Evolutionary conservation across 148 eudicot genomes (phyloP).

Genomic region (Spergularia bocconei): DNA sequence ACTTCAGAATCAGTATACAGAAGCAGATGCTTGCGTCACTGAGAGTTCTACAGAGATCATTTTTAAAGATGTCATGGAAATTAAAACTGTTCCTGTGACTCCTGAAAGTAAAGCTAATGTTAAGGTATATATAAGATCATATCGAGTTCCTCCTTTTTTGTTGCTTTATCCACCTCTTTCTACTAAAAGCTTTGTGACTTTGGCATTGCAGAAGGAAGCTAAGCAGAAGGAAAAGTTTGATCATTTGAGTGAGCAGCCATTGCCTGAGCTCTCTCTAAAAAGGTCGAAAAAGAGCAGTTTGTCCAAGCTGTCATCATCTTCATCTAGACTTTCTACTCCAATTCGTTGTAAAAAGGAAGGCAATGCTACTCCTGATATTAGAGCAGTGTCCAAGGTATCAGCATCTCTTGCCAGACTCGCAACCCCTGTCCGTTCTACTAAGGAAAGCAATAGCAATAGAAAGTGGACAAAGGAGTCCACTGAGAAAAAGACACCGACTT

Average conservation of each 20-base stretch:
- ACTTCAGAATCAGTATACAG: constrained; percentile 5
- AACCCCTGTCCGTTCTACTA: constrained; percentile 29
- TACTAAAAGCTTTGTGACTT: constrained; percentile 9
- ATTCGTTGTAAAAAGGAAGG: constrained; percentile 27
- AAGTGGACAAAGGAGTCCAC: constrained; percentile 23
- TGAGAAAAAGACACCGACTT: constrained; percentile 34
- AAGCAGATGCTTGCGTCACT: constrained; percentile 13
- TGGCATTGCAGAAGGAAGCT: constrained; percentile 35
- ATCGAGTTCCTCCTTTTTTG: background rate
- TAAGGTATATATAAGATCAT: constrained; percentile 37
- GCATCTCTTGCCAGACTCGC: constrained; percentile 34
- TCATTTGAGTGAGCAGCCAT: constrained; percentile 34
- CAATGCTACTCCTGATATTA: constrained; percentile 14
- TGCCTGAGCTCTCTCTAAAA: constrained; percentile 27
- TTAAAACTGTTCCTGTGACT: constrained; percentile 15
- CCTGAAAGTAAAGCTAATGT: constrained; percentile 24
- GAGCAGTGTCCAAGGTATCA: constrained; percentile 33
- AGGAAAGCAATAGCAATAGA: constrained; percentile 26
- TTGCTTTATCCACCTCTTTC: constrained; percentile 2
- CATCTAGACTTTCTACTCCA: constrained; percentile 32
- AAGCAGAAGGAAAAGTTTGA: constrained; percentile 28
- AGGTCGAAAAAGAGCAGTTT: constrained; percentile 22
- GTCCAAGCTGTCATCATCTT: constrained; percentile 36
- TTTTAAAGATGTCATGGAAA: constrained; percentile 18
- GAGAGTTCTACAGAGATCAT: constrained; percentile 25